A percentile compares a stretch with the other conserved stretches of the same genome.
Conservation (phyloP, 768 basidiomycete genomes). For the Crepidotus variabilis region DNA sequence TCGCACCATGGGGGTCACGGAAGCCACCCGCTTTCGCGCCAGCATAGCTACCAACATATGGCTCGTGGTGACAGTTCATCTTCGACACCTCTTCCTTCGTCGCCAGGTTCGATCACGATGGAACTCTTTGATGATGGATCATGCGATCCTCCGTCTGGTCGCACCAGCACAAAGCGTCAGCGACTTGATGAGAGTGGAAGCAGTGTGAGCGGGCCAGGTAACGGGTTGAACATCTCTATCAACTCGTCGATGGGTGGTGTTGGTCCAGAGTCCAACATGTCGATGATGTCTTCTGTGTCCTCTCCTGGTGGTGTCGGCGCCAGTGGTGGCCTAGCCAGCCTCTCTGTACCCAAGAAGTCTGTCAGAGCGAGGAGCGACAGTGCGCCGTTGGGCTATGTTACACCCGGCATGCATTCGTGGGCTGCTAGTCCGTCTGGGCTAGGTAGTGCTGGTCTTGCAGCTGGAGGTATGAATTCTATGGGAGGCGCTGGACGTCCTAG, state of each 20-base stretch:
- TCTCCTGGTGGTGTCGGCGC: slow-evolving; percentile 26
- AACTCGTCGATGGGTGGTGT: slow-evolving; percentile 18
- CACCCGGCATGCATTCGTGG: slow-evolving; percentile 11
- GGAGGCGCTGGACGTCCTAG: slow-evolving; percentile 40
- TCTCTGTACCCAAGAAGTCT: slow-evolving; percentile 34
- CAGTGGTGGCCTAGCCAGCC: slow-evolving; percentile 12
- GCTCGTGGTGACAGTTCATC: slow-evolving; percentile 24
- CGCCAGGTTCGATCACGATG: slow-evolving; percentile 37
- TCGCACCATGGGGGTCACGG: slow-evolving; percentile 24
- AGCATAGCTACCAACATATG: slow-evolving; percentile 59
- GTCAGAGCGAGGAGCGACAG: slow-evolving; percentile 65
- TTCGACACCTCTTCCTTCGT: slow-evolving; percentile 35
- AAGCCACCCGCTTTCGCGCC: slow-evolving; percentile 48
- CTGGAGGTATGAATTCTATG: slow-evolving; percentile 17
- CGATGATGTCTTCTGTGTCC: slow-evolving; percentile 29
- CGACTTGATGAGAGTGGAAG: slow-evolving; percentile 40
- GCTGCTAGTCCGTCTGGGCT: slow-evolving; percentile 17
- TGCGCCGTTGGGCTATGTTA: slow-evolving; percentile 56
- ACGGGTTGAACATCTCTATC: slow-evolving; percentile 11
- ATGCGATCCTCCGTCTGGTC: slow-evolving; percentile 20
- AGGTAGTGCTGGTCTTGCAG: slow-evolving; percentile 20
- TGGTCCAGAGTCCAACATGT: slow-evolving; percentile 23
- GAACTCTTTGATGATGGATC: slow-evolving; percentile 40
- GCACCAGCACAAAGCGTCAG: slow-evolving; percentile 46
- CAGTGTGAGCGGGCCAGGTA: slow-evolving; percentile 8